Evolutionary conservation across 768 basidiomycete species (phyloP), one percentile per base, ranked within the genome.

Genomic region (Mycena belliarum): DNA sequence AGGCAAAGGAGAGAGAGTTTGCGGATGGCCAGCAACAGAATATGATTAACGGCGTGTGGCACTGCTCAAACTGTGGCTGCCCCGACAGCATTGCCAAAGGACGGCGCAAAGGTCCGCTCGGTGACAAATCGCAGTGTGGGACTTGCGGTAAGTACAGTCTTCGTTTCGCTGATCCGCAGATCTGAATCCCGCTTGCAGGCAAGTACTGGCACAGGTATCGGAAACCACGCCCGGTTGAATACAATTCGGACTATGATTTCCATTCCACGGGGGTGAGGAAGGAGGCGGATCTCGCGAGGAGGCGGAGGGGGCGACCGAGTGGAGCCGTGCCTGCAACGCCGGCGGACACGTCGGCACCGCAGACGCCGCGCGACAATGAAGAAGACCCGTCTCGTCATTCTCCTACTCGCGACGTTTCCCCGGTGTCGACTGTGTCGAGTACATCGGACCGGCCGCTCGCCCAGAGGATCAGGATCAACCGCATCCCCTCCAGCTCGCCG

Each of bases 1-100:
- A 91, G 67, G 90, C 91, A 21, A 93, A 92, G 70, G 89, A 91
- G 70, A 87, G 80, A 67, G 91, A 91, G 71, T 91, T 86, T 67
- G 86, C 86, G 38, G 88, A 93, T 65, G 88, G 90, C 9, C 89
- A 91, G 67, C 91, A 91, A 66, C 79, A 87, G 37, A 91, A 93
- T 68, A 79, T 83, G 65, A 88, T 94, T 68, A 77, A 94, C 63
- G 93, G 91, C 1, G 80, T 91, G 5, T 97, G 95, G 95, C 92
- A 94, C 73, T 98, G 95, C 69, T 93, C 92, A 20, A 96, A 94
- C 67, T 97, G 93, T 65, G 95, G 95, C 6, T 91, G 91, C 68
- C 95, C 95, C 0, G 93, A 93, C 68, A 84, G 75, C 64, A 86
- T 96, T 55, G 91, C 93, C 3, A 76, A 93, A 41, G 94, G 94